These are phyloP conservation scores for Vitis hybrid DNA, from an alignment of 177 flowering plant genomes.

Conservation along the genomic window DNA sequence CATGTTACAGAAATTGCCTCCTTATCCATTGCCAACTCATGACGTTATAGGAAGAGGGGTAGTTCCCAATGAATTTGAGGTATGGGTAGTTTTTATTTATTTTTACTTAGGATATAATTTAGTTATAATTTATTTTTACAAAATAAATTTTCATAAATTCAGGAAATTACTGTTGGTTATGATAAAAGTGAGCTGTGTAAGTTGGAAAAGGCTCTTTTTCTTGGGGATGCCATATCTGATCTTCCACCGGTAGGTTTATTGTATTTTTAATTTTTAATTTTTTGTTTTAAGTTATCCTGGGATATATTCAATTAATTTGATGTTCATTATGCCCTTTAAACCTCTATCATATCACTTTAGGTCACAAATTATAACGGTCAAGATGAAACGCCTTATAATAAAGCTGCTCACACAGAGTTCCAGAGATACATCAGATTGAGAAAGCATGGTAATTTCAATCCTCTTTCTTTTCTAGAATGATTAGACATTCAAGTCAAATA, in stretches of 20 bases:
- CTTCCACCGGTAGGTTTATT: conserved; percentile 59
- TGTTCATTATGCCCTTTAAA: neutral
- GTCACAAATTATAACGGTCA: conserved; percentile 45
- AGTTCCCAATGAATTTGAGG: conserved; percentile 71
- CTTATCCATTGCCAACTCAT: conserved; percentile 78
- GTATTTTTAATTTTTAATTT: neutral
- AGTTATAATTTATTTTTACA: neutral
- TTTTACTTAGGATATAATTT: too few relatives aligned
- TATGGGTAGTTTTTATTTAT: conserved; percentile 10
- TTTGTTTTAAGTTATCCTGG: neutral
- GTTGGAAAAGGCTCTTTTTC: conserved; percentile 38
- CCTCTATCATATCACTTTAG: conserved; percentile 22
- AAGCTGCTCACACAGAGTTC: conserved; percentile 44
- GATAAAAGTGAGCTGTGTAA: conserved; percentile 22
- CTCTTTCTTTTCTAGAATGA: conserved; percentile 17
- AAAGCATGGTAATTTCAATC: conserved; percentile 38
- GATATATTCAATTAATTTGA: neutral
- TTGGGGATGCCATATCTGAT: conserved; percentile 74
- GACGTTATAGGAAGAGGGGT: conserved; percentile 55
- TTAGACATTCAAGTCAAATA: conserved; percentile 7
- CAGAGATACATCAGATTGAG: conserved; percentile 48
- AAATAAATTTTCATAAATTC: conserved; percentile 3
- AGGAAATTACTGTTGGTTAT: conserved; percentile 47
- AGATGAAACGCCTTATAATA: conserved; percentile 59
- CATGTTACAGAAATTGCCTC: conserved; percentile 62